Base-by-base conservation (phyloP, 768 basidiomycete species). In the Melanogaster broomeanus region DNA sequence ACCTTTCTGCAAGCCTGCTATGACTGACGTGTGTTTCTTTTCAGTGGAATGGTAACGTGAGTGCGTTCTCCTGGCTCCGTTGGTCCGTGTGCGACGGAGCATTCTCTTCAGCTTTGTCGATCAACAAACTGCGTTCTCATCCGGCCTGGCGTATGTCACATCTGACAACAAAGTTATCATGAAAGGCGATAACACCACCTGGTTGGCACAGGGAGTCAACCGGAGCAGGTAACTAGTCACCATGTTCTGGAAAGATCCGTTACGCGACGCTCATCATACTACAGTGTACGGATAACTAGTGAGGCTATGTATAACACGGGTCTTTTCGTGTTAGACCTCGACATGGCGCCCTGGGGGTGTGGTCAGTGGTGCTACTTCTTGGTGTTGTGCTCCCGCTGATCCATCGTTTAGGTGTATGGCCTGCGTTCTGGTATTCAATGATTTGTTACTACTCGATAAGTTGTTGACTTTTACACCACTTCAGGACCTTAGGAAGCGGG, bases 281-380 rank as follows among this genome's bases (percentile, higher is more conserved):
- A 11, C 51, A 89, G 93, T 58, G 86, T 96, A 51, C 85, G 93
- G 40, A 84, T 96, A 66, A 83, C 82, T 41, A 87, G 84, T 56
- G 62, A 77, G 34, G 74, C 76, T 7, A 63, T 72, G 41, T 90
- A 89, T 63, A 87, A 82, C 52, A 82, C 85, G 10, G 93, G 93
- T 27, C 74, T 96, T 19, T 92, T 94, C 63, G 79, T 96, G 52
- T 75, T 95, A 22, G 93, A 96, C 64, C 76, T 91, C 28, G 83
- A 86, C 51, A 83, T 80, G 67, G 91, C 92, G 41, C 93, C 93
- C 0, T 91, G 87, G 82, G 93, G 93, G 48, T 96, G 93, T 70
- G 90, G 91, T 83, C 3, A 19, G 59, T 43, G 27, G 37, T 22
- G 28, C 47, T 35, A 33, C 16, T 16, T 19, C n/a, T 34, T 44